A percentile compares a stretch with the other conserved stretches of the same genome.
Evolutionary conservation across 129 eudicot species (phyloP).

Genomic region (Arctium lappa): DNA sequence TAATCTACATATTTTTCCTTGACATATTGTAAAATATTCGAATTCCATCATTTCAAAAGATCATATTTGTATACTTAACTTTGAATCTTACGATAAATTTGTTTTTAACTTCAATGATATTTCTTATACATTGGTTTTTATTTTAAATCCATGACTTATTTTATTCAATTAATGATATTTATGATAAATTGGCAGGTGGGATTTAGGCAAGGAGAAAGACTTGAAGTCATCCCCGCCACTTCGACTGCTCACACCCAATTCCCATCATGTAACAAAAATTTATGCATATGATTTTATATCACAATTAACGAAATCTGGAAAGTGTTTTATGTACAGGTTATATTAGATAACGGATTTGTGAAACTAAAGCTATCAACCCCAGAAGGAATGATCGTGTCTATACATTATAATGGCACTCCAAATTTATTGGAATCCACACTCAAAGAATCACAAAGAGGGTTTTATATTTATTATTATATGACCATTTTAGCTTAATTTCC

Average conservation of each 20-base stretch:
- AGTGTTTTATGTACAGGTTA: background rate
- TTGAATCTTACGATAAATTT: background rate
- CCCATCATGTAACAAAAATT: background rate
- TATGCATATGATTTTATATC: background rate
- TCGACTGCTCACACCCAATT: background rate
- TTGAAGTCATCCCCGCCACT: background rate
- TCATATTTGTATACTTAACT: background rate
- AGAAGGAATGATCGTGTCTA: background rate
- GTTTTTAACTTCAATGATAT: background rate
- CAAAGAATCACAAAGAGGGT: slow-evolving; percentile 1
- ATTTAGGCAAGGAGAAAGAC: background rate
- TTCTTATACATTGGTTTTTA: background rate
- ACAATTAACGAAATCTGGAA: background rate
- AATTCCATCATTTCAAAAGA: background rate
- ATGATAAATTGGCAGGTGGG: background rate
- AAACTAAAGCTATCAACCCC: background rate
- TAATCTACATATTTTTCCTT: too few relatives aligned
- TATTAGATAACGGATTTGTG: background rate
- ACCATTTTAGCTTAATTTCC: background rate
- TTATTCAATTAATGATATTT: background rate
- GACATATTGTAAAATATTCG: background rate
- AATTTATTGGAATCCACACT: background rate
- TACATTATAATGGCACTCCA: slow-evolving; percentile 1
- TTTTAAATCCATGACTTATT: too few relatives aligned
- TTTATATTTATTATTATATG: background rate